phyloP scores from a whole-genome alignment of 352 stramenopile genomes.

The Pythium sukuiense region DNA sequence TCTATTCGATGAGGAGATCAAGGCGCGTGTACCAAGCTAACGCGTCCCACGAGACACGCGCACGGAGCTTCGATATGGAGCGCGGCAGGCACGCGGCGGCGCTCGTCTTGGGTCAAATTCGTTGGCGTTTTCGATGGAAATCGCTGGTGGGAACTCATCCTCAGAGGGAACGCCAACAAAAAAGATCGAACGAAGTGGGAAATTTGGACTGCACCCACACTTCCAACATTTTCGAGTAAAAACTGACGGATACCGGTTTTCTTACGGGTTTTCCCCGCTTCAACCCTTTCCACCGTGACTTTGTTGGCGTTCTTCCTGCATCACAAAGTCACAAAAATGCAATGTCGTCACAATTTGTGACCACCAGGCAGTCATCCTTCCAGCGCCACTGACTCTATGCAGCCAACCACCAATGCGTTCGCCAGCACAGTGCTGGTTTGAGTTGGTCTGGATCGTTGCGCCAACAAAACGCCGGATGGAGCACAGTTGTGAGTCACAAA shows the following conservation, averaged over 20 bases:
- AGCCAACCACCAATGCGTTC: neutral
- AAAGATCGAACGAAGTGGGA: constrained; percentile 1
- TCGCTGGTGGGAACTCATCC: neutral
- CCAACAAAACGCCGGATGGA: neutral
- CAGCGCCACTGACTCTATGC: neutral
- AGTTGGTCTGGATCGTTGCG: neutral
- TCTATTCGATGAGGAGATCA: neutral
- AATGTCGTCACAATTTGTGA: neutral
- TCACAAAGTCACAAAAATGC: neutral
- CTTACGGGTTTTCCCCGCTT: neutral
- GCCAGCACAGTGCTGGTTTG: too few relatives aligned
- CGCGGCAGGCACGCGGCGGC: neutral
- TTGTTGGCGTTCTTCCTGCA: neutral
- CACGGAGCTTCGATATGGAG: neutral
- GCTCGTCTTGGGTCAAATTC: neutral
- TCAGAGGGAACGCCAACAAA: constrained; percentile 2
- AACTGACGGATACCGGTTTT: neutral
- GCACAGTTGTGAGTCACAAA: neutral
- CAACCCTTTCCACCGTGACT: neutral
- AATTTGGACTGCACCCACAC: neutral
- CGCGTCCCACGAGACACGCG: neutral
- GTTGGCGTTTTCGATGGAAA: neutral
- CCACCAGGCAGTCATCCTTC: neutral
- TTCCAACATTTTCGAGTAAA: neutral
- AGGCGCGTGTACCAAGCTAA: neutral